Base-by-base conservation (phyloP, 768 basidiomycete genomes). In the Holtermanniella nyarrowii region DNA sequence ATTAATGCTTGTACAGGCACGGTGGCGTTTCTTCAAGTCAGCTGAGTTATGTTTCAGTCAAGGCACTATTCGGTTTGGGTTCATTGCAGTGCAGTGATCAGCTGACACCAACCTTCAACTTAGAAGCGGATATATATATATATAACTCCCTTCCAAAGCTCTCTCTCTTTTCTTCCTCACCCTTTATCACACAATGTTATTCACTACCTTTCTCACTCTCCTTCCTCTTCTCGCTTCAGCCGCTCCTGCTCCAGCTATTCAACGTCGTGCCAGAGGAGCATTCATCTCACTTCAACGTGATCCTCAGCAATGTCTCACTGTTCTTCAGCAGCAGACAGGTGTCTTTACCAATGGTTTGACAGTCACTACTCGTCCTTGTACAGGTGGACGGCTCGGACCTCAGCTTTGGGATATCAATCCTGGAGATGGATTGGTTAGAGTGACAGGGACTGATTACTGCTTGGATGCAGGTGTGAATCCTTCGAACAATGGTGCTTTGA, bases 381-480 rank as follows among this genome's bases (percentile, higher is more conserved):
- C 24, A 26, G 39, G 18, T 61, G 59, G 37, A 26, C 43, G 21
- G 5, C 23, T 4, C 21, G 4, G 2, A 3, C 56, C 56, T 2
- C 46, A 22, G 20, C 27, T 25, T 20, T 61, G 59, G 59, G 56
- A 61, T 31, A 61, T 61, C 45, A 37, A 26, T 26, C 48, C 27
- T 16, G 60, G 57, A 2, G 46, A 43, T n/a, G 51, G 51, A 1
- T 53, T 46, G n/a, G 50, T 58, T 13, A 43, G 55, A 41, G 26
- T 58, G 4, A 25, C 37, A 23, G 57, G 60, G 1, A 56, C 54
- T 18, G 42, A 43, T 39, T 52, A 50, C 37, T 53, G 57, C n/a
- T 46, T 61, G 16, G 60, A 61, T 27, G 50, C 53, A 10, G 57
- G 57, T 5, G 37, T 48, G 12, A 44, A 21, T 39, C 60, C 60